Evolutionary conservation across 441 rosid genomes (phyloP).

Genomic region (Kokia cookei): DNA sequence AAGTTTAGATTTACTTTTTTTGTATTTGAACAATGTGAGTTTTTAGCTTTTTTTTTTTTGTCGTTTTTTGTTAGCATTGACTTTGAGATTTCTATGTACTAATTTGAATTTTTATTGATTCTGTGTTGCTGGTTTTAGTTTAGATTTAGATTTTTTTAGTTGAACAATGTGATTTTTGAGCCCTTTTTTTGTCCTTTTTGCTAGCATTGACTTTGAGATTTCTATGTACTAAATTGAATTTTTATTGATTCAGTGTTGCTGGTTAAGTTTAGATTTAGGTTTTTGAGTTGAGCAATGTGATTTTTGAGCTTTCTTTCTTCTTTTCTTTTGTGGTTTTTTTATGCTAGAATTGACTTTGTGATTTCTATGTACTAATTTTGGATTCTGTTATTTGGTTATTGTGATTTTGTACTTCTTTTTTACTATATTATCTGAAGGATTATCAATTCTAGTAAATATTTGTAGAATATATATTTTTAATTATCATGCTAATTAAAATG

Average conservation of each 20-base stretch:
- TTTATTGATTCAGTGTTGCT: background rate
- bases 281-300: background rate
- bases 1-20: background rate
- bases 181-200: background rate
- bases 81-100: background rate
- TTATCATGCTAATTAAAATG: background rate
- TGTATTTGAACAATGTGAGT: background rate
- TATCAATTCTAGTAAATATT: background rate
- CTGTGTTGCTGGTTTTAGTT: background rate
- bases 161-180: background rate
- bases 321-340: background rate
- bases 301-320: background rate
- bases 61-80: background rate
- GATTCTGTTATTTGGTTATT: background rate
- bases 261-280: background rate
- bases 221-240: background rate
- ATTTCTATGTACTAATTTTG: background rate
- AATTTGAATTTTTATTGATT: slow-evolving; percentile 3
- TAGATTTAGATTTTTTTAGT: background rate
- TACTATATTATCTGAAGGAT: background rate
- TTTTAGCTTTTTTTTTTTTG: background rate
- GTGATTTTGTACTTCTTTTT: background rate
- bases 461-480: background rate
- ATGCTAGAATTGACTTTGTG: background rate
- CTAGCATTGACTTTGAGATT: background rate